Base-by-base conservation (phyloP, 768 basidiomycete species). In the Tricholomella constricta region DNA sequence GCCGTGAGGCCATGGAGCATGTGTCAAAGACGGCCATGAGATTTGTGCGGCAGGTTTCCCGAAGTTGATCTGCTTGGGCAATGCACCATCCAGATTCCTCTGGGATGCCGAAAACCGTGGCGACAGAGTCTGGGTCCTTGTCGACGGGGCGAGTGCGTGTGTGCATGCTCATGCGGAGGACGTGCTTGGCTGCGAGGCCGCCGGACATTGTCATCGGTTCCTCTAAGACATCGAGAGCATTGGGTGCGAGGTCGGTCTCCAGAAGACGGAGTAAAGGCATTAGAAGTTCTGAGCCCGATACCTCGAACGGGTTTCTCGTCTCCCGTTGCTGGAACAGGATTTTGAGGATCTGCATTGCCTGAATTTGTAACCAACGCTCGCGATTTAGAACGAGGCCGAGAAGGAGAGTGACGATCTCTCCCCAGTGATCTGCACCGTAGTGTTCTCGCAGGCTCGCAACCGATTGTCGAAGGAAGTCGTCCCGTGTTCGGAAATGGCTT, bases 121-220 rank as follows among this genome's bases (percentile, higher is more conserved):
- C 82, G 6, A 78, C 74, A 6, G 81, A 77, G 34, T 88, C 82
- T 10, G 78, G 73, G 37, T 78, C 72, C 22, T 73, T 65, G 47
- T 55, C 43, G 14, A 26, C n/a, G 25, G 72, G 65, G 29, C 72
- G 56, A 14, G 77, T 68, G 25, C 78, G 80, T 20, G 78, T 65
- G 57, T 89, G 86, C 83, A 94, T 86, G 68, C 93, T 94, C 91
- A 95, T 93, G 6, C 91, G 83, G 20, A 95, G 76, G n/a, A 94
- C 89, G 59, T 92, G 88, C 54, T 88, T 88, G 1, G 91, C 90
- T 0, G 86, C 79, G 42, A 83, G 85, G 20, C 89, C 88, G 37
- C 85, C 83, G 1, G 84, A 83, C 71, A 94, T 87, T 17, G 79
- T 82, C 69, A 91, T 84, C 0, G 94, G 94, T 61, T 94, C 89